Base-by-base conservation (phyloP, 176 grass and related monocot genomes). In the Bonia amplexicaulis region DNA sequence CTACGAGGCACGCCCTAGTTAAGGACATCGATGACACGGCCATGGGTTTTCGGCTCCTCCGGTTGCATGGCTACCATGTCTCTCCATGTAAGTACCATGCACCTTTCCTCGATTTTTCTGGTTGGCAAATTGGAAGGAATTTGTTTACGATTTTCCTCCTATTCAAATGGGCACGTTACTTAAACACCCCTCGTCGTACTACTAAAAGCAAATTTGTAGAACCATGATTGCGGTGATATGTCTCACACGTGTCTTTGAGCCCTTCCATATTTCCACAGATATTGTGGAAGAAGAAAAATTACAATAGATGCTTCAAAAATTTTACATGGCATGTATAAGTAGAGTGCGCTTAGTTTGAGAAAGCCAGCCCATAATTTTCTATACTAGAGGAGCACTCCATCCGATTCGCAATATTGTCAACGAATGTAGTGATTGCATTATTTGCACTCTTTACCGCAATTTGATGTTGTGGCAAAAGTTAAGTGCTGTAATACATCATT, bases 21-120 rank as follows among this genome's bases (percentile, higher is more conserved):
- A 29, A n/a, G 0, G 92, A 94, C 31, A 71, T 94, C 20, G 92
- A 94, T 14, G 89, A 88, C 55, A 94, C 89, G 6, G 80, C 71
- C 81, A 92, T 94, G 92, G 89, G 71, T 7, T 80, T 94, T 35
- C 92, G 87, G 27, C 76, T 92, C 35, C 29, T 94, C 37, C 78
- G 92, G 29, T 48, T 83, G 20, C 81, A 91, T 25, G 89, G 89
- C 7, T 94, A 91, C 78, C 13, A 44, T 11, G 80, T 94, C 4
- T 86, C 72, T 31, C 61, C 91, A 71, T 80, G 85, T 93, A 63
- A 39, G 6, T 16, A 19, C 9, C 9, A 3, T 4, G 2, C 2
- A n/a, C 15, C n/a, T 58, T 8, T n/a, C 7, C 3, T 58, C 20
- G 9, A 22, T 22, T 58, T 51, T 58, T 58, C 20, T 9, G 22